A percentile compares a stretch with the other conserved stretches of the same genome.
Evolutionary conservation across 2,329 filamentous ascomycete species (phyloP).

Genomic region (Aspergillus sergii): DNA sequence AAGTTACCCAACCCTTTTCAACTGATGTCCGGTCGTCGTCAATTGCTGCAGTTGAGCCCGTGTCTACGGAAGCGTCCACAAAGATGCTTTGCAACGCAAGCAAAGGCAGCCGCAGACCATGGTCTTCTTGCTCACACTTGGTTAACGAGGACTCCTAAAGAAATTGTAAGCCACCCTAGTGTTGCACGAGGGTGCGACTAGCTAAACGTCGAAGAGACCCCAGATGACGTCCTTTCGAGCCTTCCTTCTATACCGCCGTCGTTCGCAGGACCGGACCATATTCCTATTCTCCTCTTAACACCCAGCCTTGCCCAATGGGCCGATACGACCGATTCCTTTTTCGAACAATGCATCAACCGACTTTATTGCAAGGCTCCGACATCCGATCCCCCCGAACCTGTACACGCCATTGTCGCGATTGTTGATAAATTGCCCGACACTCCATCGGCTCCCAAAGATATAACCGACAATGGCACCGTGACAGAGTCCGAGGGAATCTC

Average conservation of each 20-base stretch:
- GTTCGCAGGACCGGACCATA: conserved; percentile 18
- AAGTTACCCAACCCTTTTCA: background rate
- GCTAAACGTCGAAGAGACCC: conserved; percentile 26
- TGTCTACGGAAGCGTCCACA: conserved; percentile 5
- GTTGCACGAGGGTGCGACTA: background rate
- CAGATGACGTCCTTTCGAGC: conserved; percentile 33
- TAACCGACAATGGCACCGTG: background rate
- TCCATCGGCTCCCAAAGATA: background rate
- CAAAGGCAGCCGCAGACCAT: conserved; percentile 3
- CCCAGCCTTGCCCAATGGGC: conserved; percentile 42
- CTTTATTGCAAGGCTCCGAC: conserved; percentile 24
- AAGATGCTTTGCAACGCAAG: conserved; percentile 24
- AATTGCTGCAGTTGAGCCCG: conserved; percentile 1
- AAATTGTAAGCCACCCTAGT: conserved; percentile 27
- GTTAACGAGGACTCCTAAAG: conserved; percentile 34
- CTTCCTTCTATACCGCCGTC: conserved; percentile 23
- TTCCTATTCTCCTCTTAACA: conserved; percentile 41
- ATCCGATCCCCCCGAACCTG: conserved; percentile 6
- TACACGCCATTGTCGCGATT: conserved; percentile 38
- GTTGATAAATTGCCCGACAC: conserved; percentile 39
- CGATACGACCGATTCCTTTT: conserved; percentile 33
- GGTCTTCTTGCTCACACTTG: conserved; percentile 34
- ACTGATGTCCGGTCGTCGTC: conserved; percentile 10
- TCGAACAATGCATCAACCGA: conserved; percentile 32
- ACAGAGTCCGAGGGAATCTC: conserved; percentile 39